Evolutionary conservation across 106 monocot species (phyloP), one percentile per base, ranked within the genome.

Genomic region (Acanthochlamys bracteata): DNA sequence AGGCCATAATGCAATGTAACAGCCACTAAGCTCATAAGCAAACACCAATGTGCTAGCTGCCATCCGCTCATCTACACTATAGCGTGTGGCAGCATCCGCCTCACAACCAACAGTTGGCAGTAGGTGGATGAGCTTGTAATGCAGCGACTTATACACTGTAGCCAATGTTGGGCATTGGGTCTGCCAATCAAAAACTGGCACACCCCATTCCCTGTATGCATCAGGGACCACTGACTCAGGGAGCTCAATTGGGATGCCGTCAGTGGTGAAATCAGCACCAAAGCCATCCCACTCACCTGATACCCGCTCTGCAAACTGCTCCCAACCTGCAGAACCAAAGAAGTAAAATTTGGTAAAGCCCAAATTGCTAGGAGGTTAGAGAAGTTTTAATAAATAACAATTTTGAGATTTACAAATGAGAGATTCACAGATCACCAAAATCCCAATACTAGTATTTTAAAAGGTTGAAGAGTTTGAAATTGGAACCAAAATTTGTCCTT

Each of bases 211-310:
- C 3, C 91, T 70, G 59, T 79, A 98, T 11, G 87, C 96, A 22
- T 80, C 80, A 3, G 95, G 95, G n/a, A 96, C 90, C 19, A 96
- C 90, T 59, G 15, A 41, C 47, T 90, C 90, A 7, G 95, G 96
- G 25, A 98, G 96, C 78, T 98, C 96, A 10, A 85, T 55, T 0
- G 88, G 82, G 0, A 62, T 66, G 2, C 96, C 96, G 1, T 67
- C 56, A 9, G 66, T n/a, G 9, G 78, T 91, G 76, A 98, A 98
- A 0, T 91, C 87, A 2, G 91, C 96, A 19, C 83, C 78, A 59
- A 75, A 85, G 51, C 96, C 96, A 41, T 98, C 88, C 96, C 96
- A 98, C 61, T 98, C 96, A 4, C 96, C 96, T 12, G 96, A 98
- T 8, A 85, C 96, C 54, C 78, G 71, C 55, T 46, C 62, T 2